Evolutionary conservation across 768 basidiomycete species (phyloP).

Genomic region (Saitozyma podzolica): DNA sequence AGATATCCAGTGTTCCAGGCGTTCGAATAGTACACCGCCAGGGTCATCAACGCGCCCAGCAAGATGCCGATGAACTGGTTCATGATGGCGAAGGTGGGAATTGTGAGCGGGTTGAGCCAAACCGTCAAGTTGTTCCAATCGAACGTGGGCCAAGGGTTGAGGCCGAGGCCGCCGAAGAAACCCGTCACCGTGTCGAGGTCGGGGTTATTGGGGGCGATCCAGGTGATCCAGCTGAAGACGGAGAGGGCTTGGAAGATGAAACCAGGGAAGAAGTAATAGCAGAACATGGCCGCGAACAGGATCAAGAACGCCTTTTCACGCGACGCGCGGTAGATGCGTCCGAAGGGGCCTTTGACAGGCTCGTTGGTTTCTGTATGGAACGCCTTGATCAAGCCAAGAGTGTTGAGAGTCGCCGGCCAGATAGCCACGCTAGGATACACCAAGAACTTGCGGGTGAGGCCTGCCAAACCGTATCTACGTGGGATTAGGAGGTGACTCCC

Average conservation of each 20-base stretch:
- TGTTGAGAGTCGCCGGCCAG: conserved; percentile 33
- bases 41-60: conserved; percentile 23
- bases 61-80: conserved; percentile 53
- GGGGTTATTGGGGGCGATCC: conserved; percentile 55
- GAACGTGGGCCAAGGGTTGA: conserved; percentile 53
- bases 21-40: conserved; percentile 29
- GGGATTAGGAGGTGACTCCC: too few species aligned
- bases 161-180: conserved; percentile 50
- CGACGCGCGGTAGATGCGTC: conserved; percentile 55
- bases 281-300: conserved; percentile 31
- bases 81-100: conserved; percentile 54
- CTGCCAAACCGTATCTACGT: conserved; percentile 62
- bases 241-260: conserved; percentile 39
- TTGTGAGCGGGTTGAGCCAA: conserved; percentile 41
- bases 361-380: conserved; percentile 63
- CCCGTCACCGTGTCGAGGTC: conserved; percentile 49
- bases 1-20: conserved; percentile 47
- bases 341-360: conserved; percentile 92
- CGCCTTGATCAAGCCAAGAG: conserved; percentile 36
- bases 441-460: conserved; percentile 13
- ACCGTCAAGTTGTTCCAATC: conserved; percentile 50
- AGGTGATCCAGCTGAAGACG: conserved; percentile 51
- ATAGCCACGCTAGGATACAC: conserved; percentile 66
- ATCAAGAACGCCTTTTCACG: conserved; percentile 29
- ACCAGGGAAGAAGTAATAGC: conserved; percentile 49